Conservation (phyloP, 2,329 filamentous ascomycete genomes). For the Penicillium expansum region DNA sequence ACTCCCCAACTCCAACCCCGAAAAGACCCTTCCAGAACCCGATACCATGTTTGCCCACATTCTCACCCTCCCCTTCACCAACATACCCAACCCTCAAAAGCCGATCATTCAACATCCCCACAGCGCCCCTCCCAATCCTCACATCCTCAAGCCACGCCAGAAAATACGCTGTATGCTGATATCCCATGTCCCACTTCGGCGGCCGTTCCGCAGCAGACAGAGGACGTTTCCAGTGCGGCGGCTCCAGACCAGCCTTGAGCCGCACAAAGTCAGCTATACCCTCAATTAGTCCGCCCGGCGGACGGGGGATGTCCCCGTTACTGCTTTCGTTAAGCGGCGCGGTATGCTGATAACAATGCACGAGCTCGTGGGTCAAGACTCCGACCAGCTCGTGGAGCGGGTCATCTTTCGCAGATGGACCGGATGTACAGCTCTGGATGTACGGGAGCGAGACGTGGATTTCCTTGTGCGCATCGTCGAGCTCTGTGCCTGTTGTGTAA, state of each 20-base stretch:
- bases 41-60: neutral
- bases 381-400: slow-evolving; percentile 66
- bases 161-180: slow-evolving; percentile 89
- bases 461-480: slow-evolving; percentile 86
- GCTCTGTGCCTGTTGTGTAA: slow-evolving; percentile 76
- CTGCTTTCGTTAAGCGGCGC: slow-evolving; percentile 45
- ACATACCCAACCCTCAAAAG: slow-evolving; percentile 38
- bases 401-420: slow-evolving; percentile 22
- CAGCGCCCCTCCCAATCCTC: slow-evolving; percentile 68
- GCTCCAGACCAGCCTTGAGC: slow-evolving; percentile 66
- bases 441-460: slow-evolving; percentile 84
- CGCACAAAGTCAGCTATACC: slow-evolving; percentile 93
- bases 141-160: slow-evolving; percentile 75
- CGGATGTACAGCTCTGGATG: slow-evolving; percentile 46
- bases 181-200: slow-evolving; percentile 80
- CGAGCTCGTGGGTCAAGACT: slow-evolving; percentile 86
- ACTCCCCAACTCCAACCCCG: slow-evolving; percentile 61
- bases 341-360: slow-evolving; percentile 90
- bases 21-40: slow-evolving; percentile 52
- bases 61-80: slow-evolving; percentile 17
- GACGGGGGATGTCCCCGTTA: slow-evolving; percentile 20
- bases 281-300: slow-evolving; percentile 76
- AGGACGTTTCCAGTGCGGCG: slow-evolving; percentile 75
- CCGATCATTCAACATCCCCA: slow-evolving; percentile 51
- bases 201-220: slow-evolving; percentile 46